phyloP scores from a whole-genome alignment of 495 filamentous ascomycete genomes.

The Lasiosphaeriaceae sp. region DNA sequence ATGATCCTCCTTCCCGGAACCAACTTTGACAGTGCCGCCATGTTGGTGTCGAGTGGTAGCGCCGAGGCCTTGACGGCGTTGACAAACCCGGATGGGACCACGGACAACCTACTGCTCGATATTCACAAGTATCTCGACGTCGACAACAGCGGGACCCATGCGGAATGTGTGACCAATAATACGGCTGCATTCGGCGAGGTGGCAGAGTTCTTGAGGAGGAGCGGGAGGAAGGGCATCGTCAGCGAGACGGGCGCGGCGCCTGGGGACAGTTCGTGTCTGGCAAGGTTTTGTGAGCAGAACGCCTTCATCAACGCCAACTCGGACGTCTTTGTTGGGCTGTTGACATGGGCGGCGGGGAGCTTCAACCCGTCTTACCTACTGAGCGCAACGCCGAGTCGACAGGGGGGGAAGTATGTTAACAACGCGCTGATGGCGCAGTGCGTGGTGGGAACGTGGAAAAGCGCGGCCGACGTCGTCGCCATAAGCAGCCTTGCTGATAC shows the following conservation, averaged over 20 bases:
- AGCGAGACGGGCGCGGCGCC: constrained; percentile 51
- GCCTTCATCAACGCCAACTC: constrained; percentile 44
- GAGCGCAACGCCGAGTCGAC: constrained; percentile 40
- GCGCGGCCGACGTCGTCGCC: not conserved
- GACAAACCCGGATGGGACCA: constrained; percentile 52
- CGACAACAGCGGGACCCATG: constrained; percentile 52
- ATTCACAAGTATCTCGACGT: constrained; percentile 51
- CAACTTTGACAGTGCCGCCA: constrained; percentile 46
- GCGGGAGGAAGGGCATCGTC: constrained; percentile 49
- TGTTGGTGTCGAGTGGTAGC: constrained; percentile 40
- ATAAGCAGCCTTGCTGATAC: too few species aligned
- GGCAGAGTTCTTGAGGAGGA: constrained; percentile 43
- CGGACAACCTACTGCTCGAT: constrained; percentile 53
- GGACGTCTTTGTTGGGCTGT: constrained; percentile 50
- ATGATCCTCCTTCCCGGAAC: constrained; percentile 48
- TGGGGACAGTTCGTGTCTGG: constrained; percentile 27
- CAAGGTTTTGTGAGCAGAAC: constrained; percentile 45
- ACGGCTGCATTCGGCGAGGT: constrained; percentile 45
- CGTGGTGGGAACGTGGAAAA: constrained; percentile 30
- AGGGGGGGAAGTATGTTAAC: constrained; percentile 36
- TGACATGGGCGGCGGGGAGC: constrained; percentile 47
- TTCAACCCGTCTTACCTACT: constrained; percentile 44
- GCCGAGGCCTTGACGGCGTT: constrained; percentile 46
- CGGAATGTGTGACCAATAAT: constrained; percentile 51
- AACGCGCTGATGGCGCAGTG: constrained; percentile 38